Conservation (phyloP, 2,329 filamentous ascomycete species). For the Apiospora malaysiana region DNA sequence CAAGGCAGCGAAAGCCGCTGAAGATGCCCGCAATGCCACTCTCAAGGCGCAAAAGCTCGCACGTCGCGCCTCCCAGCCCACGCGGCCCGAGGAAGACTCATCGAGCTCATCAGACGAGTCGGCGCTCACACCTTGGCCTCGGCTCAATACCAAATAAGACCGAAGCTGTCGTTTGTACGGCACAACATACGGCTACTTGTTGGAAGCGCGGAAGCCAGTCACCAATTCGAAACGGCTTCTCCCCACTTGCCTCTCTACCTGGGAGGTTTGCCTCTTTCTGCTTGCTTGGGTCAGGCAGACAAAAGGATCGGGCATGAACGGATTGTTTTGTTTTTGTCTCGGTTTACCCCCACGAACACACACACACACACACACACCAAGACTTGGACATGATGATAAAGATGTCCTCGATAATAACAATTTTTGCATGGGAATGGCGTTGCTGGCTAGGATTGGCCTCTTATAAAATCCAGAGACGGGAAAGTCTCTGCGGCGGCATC, state of each 20-base stretch:
- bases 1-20: conserved; percentile 69
- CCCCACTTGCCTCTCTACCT: neutral
- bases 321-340: neutral
- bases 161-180: neutral
- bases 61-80: conserved; percentile 13
- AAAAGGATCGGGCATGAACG: neutral
- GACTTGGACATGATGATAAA: conserved; percentile 5
- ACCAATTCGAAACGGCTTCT: neutral
- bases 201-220: neutral
- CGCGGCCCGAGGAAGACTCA: conserved; percentile 14
- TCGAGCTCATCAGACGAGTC: conserved; percentile 18
- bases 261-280: neutral
- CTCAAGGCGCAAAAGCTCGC: conserved; percentile 16
- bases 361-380: neutral
- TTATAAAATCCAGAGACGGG: conserved; percentile 11
- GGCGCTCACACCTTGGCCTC: conserved; percentile 6
- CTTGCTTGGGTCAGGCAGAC: neutral
- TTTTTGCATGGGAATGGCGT: conserved; percentile 4
- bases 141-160: conserved; percentile 12
- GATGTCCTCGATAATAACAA: conserved; percentile 9
- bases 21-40: conserved; percentile 20
- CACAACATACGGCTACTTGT: neutral
- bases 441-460: neutral
- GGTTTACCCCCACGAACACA: too few relatives aligned
- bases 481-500: conserved; percentile 3